Base-by-base conservation (phyloP, 202 grass and related monocot species). In the Carex sylvatica region DNA sequence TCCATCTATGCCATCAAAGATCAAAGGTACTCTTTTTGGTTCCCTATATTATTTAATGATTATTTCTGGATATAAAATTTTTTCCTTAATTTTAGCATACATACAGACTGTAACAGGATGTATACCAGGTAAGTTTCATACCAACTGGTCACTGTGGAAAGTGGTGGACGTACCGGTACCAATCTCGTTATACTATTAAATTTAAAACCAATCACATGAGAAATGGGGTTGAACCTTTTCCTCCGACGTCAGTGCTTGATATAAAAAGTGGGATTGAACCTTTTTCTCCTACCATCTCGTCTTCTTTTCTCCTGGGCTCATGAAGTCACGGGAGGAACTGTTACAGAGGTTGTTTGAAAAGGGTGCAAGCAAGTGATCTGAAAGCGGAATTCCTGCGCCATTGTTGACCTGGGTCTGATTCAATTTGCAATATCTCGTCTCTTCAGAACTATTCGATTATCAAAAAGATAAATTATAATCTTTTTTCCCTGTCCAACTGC, bases 381-480 rank as follows among this genome's bases (percentile, higher is more conserved):
- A 26, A 4, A 61, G 13, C 10, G 36, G 71, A 60, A 80, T 61
- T 49, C 68, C 53, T 16, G 15, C 54, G 64, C 15, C 58, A 77
- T 64, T 85, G 31, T 51, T 55, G 12, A 81, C 61, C 9, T 31
- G 81, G 8, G 81, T 85, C 13, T 71, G 84, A 18, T 78, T 80
- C 1, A 18, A 38, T 35, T 78, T 66, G 83, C 71, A 35, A 66
- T 62, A 36, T 82, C 18, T 19, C 19, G 26, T 83, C 36, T 49
- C 38, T 81, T 81, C 12, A 52, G 14, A 16, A 51, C 78, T 64
- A 24, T 61, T 61, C 62, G 24, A 33, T 28, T 22, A 13, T 20
- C 54, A 62, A 12, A 83, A 67, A 18, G 9, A 65, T 9, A 1
- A n/a, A 70, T 44, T 10, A 70, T 15, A 64, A 30, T 9, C 20